A percentile compares a stretch with the other conserved stretches of the same genome.
Conservation (phyloP, 306 rosid genomes). For the Pachyrhizus erosus region DNA sequence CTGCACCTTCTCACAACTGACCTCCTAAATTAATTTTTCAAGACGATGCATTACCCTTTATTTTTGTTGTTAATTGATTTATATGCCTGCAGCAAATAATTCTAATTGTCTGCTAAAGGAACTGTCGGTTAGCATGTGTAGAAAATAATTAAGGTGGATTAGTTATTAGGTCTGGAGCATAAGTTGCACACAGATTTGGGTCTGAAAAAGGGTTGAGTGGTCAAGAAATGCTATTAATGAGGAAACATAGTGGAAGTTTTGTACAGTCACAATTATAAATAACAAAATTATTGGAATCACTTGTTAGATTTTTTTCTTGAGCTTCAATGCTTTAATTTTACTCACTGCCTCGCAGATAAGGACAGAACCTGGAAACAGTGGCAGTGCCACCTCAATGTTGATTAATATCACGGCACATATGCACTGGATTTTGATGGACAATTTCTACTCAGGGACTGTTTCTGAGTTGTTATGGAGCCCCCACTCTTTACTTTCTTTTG, state of each 20-base stretch:
- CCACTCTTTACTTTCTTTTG: slow-evolving; percentile 36
- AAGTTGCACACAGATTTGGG: slow-evolving; percentile 36
- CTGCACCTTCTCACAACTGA: neutral
- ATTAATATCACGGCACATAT: slow-evolving; percentile 27
- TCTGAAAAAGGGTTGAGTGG: slow-evolving; percentile 8
- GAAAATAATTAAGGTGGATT: neutral
- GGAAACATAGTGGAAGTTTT: slow-evolving; percentile 32
- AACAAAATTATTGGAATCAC: slow-evolving; percentile 13
- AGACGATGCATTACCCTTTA: neutral
- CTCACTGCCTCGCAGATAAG: slow-evolving; percentile 34
- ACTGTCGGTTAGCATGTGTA: neutral
- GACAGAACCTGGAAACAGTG: slow-evolving; percentile 28
- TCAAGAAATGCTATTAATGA: slow-evolving; percentile 26
- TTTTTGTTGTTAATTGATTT: neutral
- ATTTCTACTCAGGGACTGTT: neutral
- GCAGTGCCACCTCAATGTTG: slow-evolving; percentile 21
- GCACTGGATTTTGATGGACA: slow-evolving; percentile 32
- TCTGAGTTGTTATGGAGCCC: slow-evolving; percentile 32
- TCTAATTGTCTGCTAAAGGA: neutral
- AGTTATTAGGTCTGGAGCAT: slow-evolving; percentile 25
- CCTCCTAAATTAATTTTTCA: neutral
- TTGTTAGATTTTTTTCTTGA: neutral
- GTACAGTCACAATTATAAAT: slow-evolving; percentile 32
- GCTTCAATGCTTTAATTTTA: neutral
- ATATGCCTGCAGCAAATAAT: neutral